phyloP scores from a whole-genome alignment of 345 rosid genomes.

The Turritis glabra region DNA sequence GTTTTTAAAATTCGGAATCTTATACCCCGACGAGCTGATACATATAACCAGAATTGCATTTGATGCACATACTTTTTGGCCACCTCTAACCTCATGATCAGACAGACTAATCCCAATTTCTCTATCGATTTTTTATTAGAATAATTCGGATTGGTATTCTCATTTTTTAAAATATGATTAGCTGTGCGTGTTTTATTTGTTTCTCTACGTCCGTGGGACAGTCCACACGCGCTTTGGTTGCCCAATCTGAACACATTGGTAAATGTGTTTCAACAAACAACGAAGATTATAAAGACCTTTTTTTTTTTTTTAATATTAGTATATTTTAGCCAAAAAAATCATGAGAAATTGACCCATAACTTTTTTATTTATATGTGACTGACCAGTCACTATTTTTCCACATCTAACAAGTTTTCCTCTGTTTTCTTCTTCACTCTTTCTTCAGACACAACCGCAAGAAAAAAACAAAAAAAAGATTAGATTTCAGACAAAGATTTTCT shows the following conservation, averaged over 20 bases:
- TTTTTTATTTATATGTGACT: background rate
- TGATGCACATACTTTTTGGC: background rate
- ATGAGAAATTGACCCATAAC: background rate
- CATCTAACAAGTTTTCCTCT: background rate
- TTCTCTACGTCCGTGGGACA: background rate
- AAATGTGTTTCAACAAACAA: background rate
- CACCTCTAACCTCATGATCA: background rate
- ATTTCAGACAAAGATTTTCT: constrained; percentile 2
- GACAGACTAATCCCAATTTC: background rate
- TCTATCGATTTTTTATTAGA: background rate
- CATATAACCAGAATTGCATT: background rate
- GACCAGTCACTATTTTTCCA: background rate
- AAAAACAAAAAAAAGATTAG: background rate
- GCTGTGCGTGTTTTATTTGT: background rate
- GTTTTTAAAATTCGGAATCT: background rate
- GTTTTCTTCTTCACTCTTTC: constrained; percentile 22
- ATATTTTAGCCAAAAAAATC: background rate
- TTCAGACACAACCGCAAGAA: background rate
- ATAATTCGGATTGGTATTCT: background rate
- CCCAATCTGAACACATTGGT: constrained; percentile 3
- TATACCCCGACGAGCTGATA: background rate
- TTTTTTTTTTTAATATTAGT: background rate
- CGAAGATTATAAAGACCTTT: background rate
- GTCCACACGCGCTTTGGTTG: constrained; percentile 33
- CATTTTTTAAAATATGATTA: background rate